Base-by-base conservation (phyloP, 2,329 filamentous ascomycete genomes). In the Pseudogymnoascus sp. region DNA sequence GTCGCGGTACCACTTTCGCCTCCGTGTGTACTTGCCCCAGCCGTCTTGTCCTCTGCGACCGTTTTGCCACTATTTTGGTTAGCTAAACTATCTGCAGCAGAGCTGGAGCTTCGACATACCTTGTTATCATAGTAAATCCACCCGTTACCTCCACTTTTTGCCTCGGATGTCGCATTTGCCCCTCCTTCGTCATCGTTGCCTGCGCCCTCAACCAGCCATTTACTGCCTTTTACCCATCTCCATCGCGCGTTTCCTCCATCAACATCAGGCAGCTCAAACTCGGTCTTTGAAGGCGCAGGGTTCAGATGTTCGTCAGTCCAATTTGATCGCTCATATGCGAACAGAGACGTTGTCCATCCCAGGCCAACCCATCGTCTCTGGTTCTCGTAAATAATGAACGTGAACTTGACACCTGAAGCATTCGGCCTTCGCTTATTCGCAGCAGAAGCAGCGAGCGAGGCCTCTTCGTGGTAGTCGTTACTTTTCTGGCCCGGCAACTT, bases 91-190 rank as follows among this genome's bases (percentile, higher is more conserved):
- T 50, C 25, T 43, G 14, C 15, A 57, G n/a, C 3, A 28, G 38
- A 39, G 7, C 18, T 53, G 14, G 18, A 22, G 43, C 15, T 15
- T 22, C 28, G 25, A 67, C 77, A 63, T 76, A 91, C 90, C 85
- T 96, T 97, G 72, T 93, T 97, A 70, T 99, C 94, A 71, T 97
- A 99, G 74, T 94, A 99, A 37, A 96, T 90, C 94, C 94, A 99
- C 1, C 92, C 94, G 9, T 38, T 12, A 9, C 37, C 57, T 79
- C 82, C 71, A 71, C 77, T 66, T 61, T 75, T 73, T 60, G 66
- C 61, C 33, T 66, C 67, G 64, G 68, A 38, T 43, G 67, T 67
- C n/a, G 65, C 68, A 68, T 70, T 75, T 72, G 68, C 71, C 70
- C 77, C 68, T 66, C 75, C 71, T 71, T 75, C 69, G 5, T 76